Base-by-base conservation (phyloP, 352 stramenopile genomes). In the Pythium phragmitis region DNA sequence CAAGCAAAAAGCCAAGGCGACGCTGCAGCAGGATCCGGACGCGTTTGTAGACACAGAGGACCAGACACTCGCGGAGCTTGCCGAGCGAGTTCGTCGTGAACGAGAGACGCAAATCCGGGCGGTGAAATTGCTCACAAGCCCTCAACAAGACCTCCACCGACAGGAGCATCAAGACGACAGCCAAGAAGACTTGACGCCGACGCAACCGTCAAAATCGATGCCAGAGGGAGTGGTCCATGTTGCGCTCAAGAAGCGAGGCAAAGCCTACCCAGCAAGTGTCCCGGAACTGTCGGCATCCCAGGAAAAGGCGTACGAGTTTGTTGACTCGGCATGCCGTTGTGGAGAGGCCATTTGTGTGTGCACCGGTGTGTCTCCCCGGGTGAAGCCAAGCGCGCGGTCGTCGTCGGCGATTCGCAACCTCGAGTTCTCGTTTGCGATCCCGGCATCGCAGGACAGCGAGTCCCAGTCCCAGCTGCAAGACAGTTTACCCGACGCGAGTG, bases 351-450 rank as follows among this genome's bases (percentile, higher is more conserved):
- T 68, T 0, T 82, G 69, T 48, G 14, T 53, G 13, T 80, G 70
- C 36, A 21, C 30, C 37, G 30, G 17, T 23, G 45, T 5, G n/a
- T 19, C 30, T 7, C 17, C 19, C 23, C 17, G 37, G 58, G 45
- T 36, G 3, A 53, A 64, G 41, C 4, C 43, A 13, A 19, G 45
- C 26, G 17, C 45, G 21, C 74, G 73, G 28, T 37, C 60, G 16
- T 76, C 70, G 2, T 62, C 64, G 2, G 70, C 74, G 41, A 88
- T 84, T 28, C 79, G 79, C 17, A 87, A 77, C 8, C 71, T 91
- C 42, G 73, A 89, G 48, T 85, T 91, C 51, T 83, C 81, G 5
- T 89, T 89, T 61, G 68, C 80, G 6, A 76, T 77, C 48, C 80
- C 78, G 3, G 72, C 82, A 19, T 89, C 83, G 5, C 74, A 89